Percentiles rank a stretch among this genome's conserved stretches.
Evolutionary conservation across 1,284 basidiomycete genomes (phyloP).

Genomic region (Prillingera fragicola): DNA sequence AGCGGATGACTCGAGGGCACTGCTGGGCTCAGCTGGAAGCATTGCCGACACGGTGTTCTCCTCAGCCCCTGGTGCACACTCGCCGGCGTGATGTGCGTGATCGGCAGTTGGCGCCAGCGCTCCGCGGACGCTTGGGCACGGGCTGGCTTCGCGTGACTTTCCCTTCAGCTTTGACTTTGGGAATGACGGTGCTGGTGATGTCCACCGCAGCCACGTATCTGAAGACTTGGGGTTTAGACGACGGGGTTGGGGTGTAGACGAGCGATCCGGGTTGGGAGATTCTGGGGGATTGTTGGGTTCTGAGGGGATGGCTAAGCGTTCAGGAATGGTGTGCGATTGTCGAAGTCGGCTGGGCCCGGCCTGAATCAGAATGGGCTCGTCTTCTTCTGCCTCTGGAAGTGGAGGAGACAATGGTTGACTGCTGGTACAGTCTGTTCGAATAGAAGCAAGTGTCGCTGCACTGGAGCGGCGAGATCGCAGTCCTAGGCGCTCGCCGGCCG

Average conservation of each 20-base stretch:
- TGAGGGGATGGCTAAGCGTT: neutral
- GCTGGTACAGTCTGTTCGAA: constrained; percentile 8
- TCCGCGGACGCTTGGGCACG: too few relatives aligned
- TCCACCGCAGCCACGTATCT: constrained; percentile 40
- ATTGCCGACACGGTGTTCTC: too few relatives aligned
- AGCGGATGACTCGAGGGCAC: too few relatives aligned
- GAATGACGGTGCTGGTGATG: constrained; percentile 31
- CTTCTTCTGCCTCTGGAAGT: constrained; percentile 25
- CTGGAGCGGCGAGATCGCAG: constrained; percentile 35
- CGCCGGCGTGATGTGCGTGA: too few relatives aligned
- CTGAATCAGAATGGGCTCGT: constrained; percentile 2
- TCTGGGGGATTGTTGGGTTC: neutral
- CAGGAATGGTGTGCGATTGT: neutral
- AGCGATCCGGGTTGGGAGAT: neutral
- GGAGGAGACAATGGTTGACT: neutral
- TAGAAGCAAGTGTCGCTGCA: constrained; percentile 27
- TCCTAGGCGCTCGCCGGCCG: constrained; percentile 37
- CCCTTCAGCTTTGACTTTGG: constrained; percentile 33
- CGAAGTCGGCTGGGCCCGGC: neutral
- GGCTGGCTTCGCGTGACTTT: constrained; percentile 28
- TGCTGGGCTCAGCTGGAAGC: too few relatives aligned
- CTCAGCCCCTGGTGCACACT: too few relatives aligned
- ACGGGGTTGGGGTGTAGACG: constrained; percentile 4
- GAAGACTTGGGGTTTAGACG: constrained; percentile 36
- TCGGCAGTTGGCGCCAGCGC: too few relatives aligned